These are phyloP conservation scores for Helichrysum umbraculigerum DNA, from an alignment of 129 eudicot genomes.

Conservation along the genomic window DNA sequence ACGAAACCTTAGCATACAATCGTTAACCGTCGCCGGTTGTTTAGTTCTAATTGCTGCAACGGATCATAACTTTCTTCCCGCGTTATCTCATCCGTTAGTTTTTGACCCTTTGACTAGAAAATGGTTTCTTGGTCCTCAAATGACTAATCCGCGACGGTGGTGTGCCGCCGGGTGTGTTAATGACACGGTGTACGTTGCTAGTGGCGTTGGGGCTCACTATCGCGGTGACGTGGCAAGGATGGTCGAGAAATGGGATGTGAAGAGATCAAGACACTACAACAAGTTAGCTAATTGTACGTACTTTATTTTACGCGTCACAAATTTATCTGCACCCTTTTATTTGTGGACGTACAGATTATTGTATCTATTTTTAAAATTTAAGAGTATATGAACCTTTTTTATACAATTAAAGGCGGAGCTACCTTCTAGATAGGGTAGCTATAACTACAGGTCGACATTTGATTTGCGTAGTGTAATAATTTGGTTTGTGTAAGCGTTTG, in stretches of 20 bases:
- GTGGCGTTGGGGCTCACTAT: conserved; percentile 54
- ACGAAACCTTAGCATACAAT: conserved; percentile 53
- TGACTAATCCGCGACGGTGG: conserved; percentile 58
- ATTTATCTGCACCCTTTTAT: too few relatives aligned
- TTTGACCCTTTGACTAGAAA: conserved; percentile 46
- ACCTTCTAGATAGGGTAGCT: too few relatives aligned
- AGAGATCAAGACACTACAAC: not conserved
- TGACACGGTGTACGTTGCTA: conserved; percentile 48
- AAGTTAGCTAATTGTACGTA: conserved; percentile 11
- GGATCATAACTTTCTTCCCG: conserved; percentile 49
- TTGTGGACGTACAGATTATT: too few relatives aligned
- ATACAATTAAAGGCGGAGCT: too few relatives aligned
- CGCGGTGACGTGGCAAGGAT: conserved; percentile 48
- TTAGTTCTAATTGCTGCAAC: conserved; percentile 56
- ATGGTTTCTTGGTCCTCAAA: conserved; percentile 61
- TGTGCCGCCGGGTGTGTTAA: conserved; percentile 46
- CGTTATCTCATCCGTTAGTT: conserved; percentile 41
- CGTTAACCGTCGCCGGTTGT: conserved; percentile 34
- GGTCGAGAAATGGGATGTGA: conserved; percentile 64
- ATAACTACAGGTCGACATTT: too few relatives aligned
- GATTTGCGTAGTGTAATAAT: too few relatives aligned
- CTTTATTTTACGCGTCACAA: not conserved
- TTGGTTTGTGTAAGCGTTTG: too few relatives aligned
- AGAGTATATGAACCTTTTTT: too few relatives aligned
- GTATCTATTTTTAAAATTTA: too few relatives aligned